phyloP scores from a whole-genome alignment of 768 basidiomycete genomes.

The Coprinopsis sp. region DNA sequence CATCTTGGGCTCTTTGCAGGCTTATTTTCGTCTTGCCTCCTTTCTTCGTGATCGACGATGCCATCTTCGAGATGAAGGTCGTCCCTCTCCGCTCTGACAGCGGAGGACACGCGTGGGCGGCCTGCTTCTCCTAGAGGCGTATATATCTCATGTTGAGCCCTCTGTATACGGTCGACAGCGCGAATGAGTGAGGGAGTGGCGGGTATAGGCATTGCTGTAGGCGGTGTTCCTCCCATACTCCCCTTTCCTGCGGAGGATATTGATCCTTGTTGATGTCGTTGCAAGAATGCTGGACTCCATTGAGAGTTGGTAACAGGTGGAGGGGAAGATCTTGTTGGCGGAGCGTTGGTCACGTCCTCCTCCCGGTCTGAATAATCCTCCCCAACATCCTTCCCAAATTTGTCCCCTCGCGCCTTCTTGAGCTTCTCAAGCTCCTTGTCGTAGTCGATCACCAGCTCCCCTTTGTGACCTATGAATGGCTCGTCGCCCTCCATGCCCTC shows the following conservation, averaged over 20 bases:
- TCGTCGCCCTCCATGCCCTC: slow-evolving; percentile 7
- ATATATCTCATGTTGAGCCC: slow-evolving; percentile 53
- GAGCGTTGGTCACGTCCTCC: slow-evolving; percentile 31
- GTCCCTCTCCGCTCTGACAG: slow-evolving; percentile 10
- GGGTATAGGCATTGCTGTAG: slow-evolving; percentile 38
- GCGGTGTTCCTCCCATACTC: not conserved
- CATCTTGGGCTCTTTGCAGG: slow-evolving; percentile 19
- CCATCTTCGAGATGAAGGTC: slow-evolving; percentile 10
- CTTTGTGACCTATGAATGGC: not conserved
- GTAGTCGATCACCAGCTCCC: slow-evolving; percentile 23
- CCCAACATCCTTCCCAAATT: slow-evolving; percentile 10
- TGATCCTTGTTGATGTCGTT: slow-evolving; percentile 28
- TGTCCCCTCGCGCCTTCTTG: slow-evolving; percentile 21
- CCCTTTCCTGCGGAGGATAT: slow-evolving; percentile 4
- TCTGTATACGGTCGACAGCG: slow-evolving; percentile 55
- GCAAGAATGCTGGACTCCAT: slow-evolving; percentile 51
- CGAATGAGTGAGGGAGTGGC: slow-evolving; percentile 62
- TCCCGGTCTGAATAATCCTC: slow-evolving; percentile 44
- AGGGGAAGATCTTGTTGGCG: slow-evolving; percentile 6
- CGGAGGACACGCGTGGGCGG: slow-evolving; percentile 1
- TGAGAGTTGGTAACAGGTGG: slow-evolving; percentile 11
- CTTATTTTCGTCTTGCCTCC: slow-evolving; percentile 6
- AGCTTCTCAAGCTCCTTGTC: slow-evolving; percentile 40
- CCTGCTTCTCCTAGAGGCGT: slow-evolving; percentile 10
- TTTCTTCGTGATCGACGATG: slow-evolving; percentile 2